Evolutionary conservation across 768 basidiomycete genomes (phyloP), one percentile per base, ranked within the genome.

Genomic region (Pilatotrama ljubarskyi): DNA sequence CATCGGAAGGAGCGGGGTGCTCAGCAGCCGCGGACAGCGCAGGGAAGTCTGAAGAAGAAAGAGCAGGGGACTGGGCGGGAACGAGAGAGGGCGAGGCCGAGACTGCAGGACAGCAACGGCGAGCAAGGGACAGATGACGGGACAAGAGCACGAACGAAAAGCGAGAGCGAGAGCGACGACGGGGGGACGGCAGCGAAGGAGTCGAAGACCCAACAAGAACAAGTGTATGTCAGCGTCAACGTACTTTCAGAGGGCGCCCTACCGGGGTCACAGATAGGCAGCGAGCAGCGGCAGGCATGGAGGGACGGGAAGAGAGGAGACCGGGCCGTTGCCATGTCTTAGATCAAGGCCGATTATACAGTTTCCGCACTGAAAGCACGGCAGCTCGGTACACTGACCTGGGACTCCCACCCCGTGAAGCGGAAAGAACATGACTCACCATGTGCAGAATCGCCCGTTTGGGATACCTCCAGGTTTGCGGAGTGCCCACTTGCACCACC

Each of bases 351-450:
- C 82, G 86, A 82, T 85, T 79, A 76, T 83, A 84, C 78, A 84
- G 77, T 83, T 86, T 87, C 86, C 87, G 88, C 85, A 88, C 89
- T 91, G 87, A 88, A 90, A 88, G 88, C 80, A 89, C 85, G 87
- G 87, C 75, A 63, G 77, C 88, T 91, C 82, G 90, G 88, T 90
- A 91, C 86, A 82, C 82, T 84, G 86, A 80, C 87, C 87, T 77
- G 74, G 77, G 78, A 77, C 76, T 83, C 87, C 89, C 86, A 88
- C 88, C 87, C 87, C 86, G 83, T 72, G 75, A 75, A 74, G 72
- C 76, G 75, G 72, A 73, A 66, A 59, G 70, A 78, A 77, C 77
- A 71, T 66, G 67, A 86, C 90, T 91, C 86, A 91, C 90, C 84
- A 77, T 86, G 77, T 63, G 74, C 70, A 48, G 79, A 77, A 60